phyloP scores from a whole-genome alignment of 2,329 filamentous ascomycete genomes.

The Talaromyces atroroseus region DNA sequence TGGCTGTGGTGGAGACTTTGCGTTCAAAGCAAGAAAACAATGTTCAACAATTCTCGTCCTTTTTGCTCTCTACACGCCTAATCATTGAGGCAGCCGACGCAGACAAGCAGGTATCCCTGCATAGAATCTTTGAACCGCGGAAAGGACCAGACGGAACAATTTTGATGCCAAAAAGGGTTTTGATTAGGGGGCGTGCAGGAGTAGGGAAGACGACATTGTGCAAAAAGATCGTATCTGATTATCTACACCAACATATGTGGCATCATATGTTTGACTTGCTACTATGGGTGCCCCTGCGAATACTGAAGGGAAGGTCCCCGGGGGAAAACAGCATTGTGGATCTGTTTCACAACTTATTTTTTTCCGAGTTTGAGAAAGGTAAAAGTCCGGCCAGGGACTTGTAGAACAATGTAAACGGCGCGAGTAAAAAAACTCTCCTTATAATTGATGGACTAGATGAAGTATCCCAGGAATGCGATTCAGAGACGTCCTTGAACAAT shows the following conservation, averaged over 20 bases:
- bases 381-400: neutral
- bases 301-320: slow-evolving; percentile 17
- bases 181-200: slow-evolving; percentile 34
- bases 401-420: neutral
- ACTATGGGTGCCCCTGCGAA: slow-evolving; percentile 38
- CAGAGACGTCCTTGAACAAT: neutral
- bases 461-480: slow-evolving; percentile 22
- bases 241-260: slow-evolving; percentile 21
- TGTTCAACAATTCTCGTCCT: slow-evolving; percentile 14
- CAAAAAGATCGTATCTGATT: slow-evolving; percentile 38
- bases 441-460: slow-evolving; percentile 44
- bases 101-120: slow-evolving; percentile 17
- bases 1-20: neutral
- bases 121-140: slow-evolving; percentile 24
- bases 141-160: slow-evolving; percentile 13
- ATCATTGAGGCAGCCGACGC: slow-evolving; percentile 22
- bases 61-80: slow-evolving; percentile 25
- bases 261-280: slow-evolving; percentile 30
- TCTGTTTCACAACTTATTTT: neutral
- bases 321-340: neutral
- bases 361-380: neutral
- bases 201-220: slow-evolving; percentile 39
- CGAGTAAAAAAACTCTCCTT: slow-evolving; percentile 23
- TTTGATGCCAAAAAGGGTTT: slow-evolving; percentile 26
- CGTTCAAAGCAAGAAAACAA: neutral